Conservation (phyloP, 768 basidiomycete genomes). For the Leucosporidium yakuticum region DNA sequence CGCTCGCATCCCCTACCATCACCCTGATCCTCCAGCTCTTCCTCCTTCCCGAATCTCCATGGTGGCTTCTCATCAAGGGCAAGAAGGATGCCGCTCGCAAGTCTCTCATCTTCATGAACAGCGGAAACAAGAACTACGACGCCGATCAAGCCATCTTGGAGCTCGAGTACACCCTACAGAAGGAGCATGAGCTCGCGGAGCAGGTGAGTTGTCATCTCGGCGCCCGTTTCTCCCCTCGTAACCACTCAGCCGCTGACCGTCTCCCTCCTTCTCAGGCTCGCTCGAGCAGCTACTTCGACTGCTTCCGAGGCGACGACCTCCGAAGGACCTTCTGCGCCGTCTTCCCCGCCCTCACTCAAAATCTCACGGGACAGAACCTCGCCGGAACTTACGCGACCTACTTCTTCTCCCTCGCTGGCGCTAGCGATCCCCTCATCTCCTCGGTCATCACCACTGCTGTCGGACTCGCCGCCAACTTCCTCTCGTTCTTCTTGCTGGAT, state of each 20-base stretch:
- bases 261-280: neutral
- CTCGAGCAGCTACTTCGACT: slow-evolving; percentile 19
- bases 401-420: slow-evolving; percentile 33
- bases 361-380: slow-evolving; percentile 31
- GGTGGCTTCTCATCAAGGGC: slow-evolving; percentile 31
- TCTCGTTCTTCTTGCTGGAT: slow-evolving; percentile 29
- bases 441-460: slow-evolving; percentile 26
- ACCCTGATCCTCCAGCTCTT: slow-evolving; percentile 23
- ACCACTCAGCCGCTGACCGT: no score
- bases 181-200: slow-evolving; percentile 15
- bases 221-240: neutral
- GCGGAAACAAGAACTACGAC: slow-evolving; percentile 2
- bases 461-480: slow-evolving; percentile 22
- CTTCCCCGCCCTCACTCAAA: slow-evolving; percentile 30
- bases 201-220: neutral
- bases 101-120: slow-evolving; percentile 10
- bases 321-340: slow-evolving; percentile 30
- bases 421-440: slow-evolving; percentile 29
- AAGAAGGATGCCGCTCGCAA: slow-evolving; percentile 12
- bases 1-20: slow-evolving; percentile 24
- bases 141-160: slow-evolving; percentile 7
- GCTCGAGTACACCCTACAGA: slow-evolving; percentile 25
- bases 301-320: slow-evolving; percentile 22
- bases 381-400: slow-evolving; percentile 22
- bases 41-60: slow-evolving; percentile 32